Percentiles rank a stretch among this genome's conserved stretches.
These are phyloP conservation scores for Grosmannia penicillata DNA, from an alignment of 2,329 filamentous ascomycete species.

Conservation along the genomic window DNA sequence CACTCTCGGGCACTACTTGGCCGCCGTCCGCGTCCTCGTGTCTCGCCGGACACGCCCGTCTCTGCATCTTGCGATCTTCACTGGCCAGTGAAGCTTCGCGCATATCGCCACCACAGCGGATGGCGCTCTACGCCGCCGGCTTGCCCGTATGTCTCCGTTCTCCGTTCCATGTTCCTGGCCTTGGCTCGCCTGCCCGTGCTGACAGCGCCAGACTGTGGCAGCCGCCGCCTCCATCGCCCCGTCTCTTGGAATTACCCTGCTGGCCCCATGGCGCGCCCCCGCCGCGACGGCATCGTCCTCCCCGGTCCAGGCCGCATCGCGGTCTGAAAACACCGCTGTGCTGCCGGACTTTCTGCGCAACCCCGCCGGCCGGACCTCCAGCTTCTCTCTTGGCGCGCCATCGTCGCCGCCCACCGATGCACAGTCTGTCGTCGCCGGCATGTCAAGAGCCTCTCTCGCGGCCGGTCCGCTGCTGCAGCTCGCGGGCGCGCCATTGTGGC, in stretches of 20 bases:
- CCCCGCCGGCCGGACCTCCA: constrained; percentile 1
- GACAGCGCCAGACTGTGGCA: constrained; percentile 17
- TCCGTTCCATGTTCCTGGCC: too few species aligned
- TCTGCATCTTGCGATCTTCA: too few species aligned
- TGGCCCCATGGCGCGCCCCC: constrained; percentile 19
- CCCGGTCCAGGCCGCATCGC: not conserved
- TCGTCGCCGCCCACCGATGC: constrained; percentile 11
- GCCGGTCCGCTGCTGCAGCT: constrained; percentile 4
- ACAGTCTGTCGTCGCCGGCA: constrained; percentile 7
- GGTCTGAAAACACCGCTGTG: not conserved
- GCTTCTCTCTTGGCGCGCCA: constrained; percentile 15
- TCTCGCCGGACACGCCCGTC: too few species aligned
- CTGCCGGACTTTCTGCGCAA: constrained; percentile 1
- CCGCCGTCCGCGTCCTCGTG: too few species aligned
- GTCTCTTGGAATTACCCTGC: constrained; percentile 25
- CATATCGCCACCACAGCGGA: too few species aligned
- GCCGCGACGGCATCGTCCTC: constrained; percentile 2
- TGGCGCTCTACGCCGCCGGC: constrained; percentile 6
- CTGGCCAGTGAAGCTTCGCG: too few species aligned
- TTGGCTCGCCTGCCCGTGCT: not conserved
- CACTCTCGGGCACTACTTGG: too few species aligned
- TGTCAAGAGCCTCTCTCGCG: constrained; percentile 2
- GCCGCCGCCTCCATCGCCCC: constrained; percentile 29
- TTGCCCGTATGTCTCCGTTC: constrained; percentile 6
- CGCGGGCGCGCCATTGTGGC: too few species aligned